Conservation (phyloP, 2,329 filamentous ascomycete species). For the Clarireedia hainanense region DNA sequence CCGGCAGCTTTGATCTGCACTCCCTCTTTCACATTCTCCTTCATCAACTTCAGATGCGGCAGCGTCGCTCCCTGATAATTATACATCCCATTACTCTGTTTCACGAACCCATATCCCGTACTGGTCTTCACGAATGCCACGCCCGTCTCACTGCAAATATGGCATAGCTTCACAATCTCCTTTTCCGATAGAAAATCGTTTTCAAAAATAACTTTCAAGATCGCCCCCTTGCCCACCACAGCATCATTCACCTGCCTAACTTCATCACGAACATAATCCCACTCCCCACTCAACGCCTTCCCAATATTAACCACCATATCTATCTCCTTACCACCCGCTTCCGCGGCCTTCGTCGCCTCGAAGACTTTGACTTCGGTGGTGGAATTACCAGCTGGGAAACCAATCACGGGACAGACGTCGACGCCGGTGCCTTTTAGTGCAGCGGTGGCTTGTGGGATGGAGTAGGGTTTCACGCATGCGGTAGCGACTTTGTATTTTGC, state of each 20-base stretch:
- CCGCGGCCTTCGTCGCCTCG: slow-evolving; percentile 42
- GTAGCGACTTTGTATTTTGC: slow-evolving; percentile 43
- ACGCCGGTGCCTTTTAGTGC: slow-evolving; percentile 42
- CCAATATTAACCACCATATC: slow-evolving; percentile 56
- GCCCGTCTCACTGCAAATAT: slow-evolving; percentile 42
- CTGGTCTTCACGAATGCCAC: slow-evolving; percentile 55
- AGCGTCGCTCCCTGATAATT: slow-evolving; percentile 46
- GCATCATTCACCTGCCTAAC: slow-evolving; percentile 42
- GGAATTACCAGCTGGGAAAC: slow-evolving; percentile 53
- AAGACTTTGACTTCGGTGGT: slow-evolving; percentile 45
- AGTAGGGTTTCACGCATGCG: slow-evolving; percentile 52
- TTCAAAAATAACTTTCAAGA: slow-evolving; percentile 55
- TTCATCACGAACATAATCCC: slow-evolving; percentile 47
- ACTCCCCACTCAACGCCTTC: slow-evolving; percentile 47
- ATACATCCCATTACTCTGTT: slow-evolving; percentile 43
- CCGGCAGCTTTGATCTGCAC: slow-evolving; percentile 52
- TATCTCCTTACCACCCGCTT: slow-evolving; percentile 44
- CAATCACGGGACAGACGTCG: slow-evolving; percentile 48
- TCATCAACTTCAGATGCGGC: slow-evolving; percentile 46
- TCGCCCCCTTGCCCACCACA: slow-evolving; percentile 36
- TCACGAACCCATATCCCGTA: slow-evolving; percentile 54
- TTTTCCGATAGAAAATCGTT: slow-evolving; percentile 45
- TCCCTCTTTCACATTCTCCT: slow-evolving; percentile 33
- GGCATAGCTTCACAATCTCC: slow-evolving; percentile 44
- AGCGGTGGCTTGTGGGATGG: slow-evolving; percentile 39